These are phyloP conservation scores for Hibiscus trionum DNA, from an alignment of 345 rosid species.

Conservation along the genomic window DNA sequence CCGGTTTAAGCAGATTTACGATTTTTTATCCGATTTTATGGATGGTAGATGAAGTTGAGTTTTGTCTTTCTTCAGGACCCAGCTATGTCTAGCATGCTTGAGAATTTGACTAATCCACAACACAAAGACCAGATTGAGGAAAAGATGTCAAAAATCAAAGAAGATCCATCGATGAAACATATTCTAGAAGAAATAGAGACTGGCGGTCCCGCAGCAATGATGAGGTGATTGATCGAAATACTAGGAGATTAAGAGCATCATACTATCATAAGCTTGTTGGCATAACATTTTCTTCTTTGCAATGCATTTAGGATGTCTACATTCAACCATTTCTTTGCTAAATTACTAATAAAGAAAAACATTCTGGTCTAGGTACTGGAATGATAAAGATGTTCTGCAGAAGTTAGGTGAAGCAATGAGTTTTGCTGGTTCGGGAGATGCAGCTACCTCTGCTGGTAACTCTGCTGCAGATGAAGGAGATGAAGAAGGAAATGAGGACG, in stretches of 20 bases:
- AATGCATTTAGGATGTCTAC: background rate
- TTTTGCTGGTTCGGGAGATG: constrained; percentile 56
- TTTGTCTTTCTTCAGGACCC: constrained; percentile 56
- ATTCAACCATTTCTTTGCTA: background rate
- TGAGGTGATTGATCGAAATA: constrained; percentile 51
- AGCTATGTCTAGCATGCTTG: constrained; percentile 86
- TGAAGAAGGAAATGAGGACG: constrained; percentile 82
- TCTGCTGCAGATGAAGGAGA: constrained; percentile 52
- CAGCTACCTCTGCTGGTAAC: constrained; percentile 49
- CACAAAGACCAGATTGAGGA: constrained; percentile 83
- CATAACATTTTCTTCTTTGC: background rate
- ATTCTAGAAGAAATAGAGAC: constrained; percentile 85
- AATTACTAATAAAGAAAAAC: background rate
- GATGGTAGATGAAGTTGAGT: constrained; percentile 6
- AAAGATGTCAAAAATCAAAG: constrained; percentile 72
- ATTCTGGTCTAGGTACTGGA: constrained; percentile 71
- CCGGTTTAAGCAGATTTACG: background rate
- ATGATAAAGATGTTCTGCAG: constrained; percentile 78
- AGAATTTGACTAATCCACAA: constrained; percentile 73
- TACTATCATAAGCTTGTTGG: background rate
- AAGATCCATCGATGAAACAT: constrained; percentile 82
- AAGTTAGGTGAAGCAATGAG: constrained; percentile 99
- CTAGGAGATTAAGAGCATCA: background rate
- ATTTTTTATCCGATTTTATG: background rate
- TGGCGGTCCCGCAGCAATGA: constrained; percentile 91